A percentile compares a stretch with the other conserved stretches of the same genome.
Conservation (phyloP, 2,329 filamentous ascomycete species). For the Escovopsis weberi region DNA sequence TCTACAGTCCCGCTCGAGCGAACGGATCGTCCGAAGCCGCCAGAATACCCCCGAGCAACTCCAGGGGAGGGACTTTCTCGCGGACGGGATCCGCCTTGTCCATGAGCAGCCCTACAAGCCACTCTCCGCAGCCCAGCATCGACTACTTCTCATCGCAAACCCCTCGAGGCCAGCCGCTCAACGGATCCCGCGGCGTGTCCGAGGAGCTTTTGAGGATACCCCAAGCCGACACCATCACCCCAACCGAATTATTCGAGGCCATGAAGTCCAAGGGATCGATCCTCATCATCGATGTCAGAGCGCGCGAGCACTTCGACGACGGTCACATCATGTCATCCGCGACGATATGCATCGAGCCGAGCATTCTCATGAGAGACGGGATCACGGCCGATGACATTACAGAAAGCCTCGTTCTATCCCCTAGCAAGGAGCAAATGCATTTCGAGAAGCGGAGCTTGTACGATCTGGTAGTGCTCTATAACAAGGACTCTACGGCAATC, state of each 20-base stretch:
- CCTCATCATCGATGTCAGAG: conserved; percentile 73
- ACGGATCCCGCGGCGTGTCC: conserved; percentile 18
- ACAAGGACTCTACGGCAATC: conserved; percentile 49
- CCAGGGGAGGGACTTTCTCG: conserved; percentile 44
- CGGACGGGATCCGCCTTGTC: conserved; percentile 40
- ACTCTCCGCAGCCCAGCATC: conserved; percentile 14
- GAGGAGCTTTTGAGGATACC: conserved; percentile 33
- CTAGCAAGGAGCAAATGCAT: conserved; percentile 57
- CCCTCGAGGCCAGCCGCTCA: conserved; percentile 13
- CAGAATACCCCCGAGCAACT: conserved; percentile 49
- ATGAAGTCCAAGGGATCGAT: conserved; percentile 47
- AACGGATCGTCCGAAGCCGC: conserved; percentile 51
- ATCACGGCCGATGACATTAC: conserved; percentile 46
- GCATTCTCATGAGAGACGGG: conserved; percentile 52
- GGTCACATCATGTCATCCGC: conserved; percentile 77
- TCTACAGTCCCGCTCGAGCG: conserved; percentile 65
- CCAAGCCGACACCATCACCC: conserved; percentile 43
- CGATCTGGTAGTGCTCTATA: conserved; percentile 84
- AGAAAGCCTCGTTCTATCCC: conserved; percentile 57
- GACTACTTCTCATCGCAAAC: conserved; percentile 17
- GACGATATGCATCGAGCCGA: conserved; percentile 81
- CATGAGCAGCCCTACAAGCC: conserved; percentile 14
- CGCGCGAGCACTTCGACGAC: conserved; percentile 65
- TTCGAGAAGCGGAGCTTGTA: conserved; percentile 63
- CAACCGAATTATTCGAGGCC: conserved; percentile 56